Evolutionary conservation across 345 rosid species (phyloP).

Genomic region (Citrus sp.): DNA sequence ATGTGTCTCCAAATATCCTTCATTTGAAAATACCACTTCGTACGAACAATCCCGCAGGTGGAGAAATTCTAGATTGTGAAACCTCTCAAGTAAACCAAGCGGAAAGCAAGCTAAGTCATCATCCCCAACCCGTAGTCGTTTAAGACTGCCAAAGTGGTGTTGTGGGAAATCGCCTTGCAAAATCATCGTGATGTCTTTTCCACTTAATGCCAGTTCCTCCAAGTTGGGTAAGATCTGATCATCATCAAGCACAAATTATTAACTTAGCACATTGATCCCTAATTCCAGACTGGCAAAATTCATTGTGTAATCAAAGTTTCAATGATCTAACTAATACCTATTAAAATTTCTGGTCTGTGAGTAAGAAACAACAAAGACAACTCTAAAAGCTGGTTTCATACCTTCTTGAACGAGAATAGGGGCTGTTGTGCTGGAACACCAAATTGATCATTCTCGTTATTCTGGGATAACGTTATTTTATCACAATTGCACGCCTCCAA

Average conservation of each 20-base stretch:
- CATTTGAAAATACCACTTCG: slow-evolving; percentile 2
- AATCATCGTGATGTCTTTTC: background rate
- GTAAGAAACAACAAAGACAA: no score
- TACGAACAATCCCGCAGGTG: background rate
- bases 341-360: no score
- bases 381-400: no score
- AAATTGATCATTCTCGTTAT: no score
- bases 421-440: no score
- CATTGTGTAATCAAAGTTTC: no score
- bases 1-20: background rate
- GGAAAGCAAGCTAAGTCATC: slow-evolving; percentile 1
- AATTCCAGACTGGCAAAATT: no score
- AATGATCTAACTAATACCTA: background rate
- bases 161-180: background rate
- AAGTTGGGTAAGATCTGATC: slow-evolving; percentile 4
- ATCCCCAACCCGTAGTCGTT: background rate
- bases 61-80: slow-evolving; percentile 12
- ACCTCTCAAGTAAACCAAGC: background rate
- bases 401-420: no score
- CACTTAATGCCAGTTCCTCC: slow-evolving; percentile 6
- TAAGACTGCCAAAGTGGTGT: background rate
- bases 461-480: no score
- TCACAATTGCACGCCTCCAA: no score
- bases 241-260: background rate
- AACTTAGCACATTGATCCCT: no score